Conservation (phyloP, 1,139 yeast genomes). For the Debaryomyces fabryi region DNA sequence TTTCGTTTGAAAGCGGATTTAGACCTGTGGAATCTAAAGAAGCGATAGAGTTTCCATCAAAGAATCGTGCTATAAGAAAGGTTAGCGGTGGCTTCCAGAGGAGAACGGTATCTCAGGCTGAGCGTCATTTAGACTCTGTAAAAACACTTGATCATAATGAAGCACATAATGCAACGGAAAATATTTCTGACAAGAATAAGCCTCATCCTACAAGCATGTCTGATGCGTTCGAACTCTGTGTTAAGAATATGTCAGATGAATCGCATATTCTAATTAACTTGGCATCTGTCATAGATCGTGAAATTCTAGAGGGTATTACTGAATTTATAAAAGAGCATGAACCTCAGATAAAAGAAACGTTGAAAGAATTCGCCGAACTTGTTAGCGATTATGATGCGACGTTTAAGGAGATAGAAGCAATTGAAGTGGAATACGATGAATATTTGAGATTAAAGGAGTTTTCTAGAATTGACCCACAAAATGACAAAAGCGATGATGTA, state of each 20-base stretch:
- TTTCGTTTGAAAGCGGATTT: constrained; percentile 27
- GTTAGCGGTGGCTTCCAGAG: constrained; percentile 8
- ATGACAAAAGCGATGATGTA: constrained; percentile 15
- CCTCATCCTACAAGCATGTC: constrained; percentile 6
- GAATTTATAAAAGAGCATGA: constrained; percentile 41
- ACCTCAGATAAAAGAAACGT: constrained; percentile 31
- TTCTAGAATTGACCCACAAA: constrained; percentile 17
- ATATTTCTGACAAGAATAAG: background rate
- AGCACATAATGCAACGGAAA: background rate
- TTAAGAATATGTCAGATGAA: constrained; percentile 23
- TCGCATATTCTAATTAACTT: constrained; percentile 28
- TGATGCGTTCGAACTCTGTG: constrained; percentile 15
- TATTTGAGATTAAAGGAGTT: constrained; percentile 35
- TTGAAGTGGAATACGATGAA: constrained; percentile 37
- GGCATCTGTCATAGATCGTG: constrained; percentile 41
- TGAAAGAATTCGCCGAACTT: constrained; percentile 29
- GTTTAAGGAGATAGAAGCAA: constrained; percentile 30
- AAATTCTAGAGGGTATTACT: constrained; percentile 40
- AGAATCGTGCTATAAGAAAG: background rate
- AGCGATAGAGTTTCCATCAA: background rate
- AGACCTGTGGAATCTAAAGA: constrained; percentile 12
- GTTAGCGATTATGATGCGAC: constrained; percentile 32
- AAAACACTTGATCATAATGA: constrained; percentile 2
- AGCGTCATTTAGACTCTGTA: constrained; percentile 10
- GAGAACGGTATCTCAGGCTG: constrained; percentile 16